Evolutionary conservation across 2,329 filamentous ascomycete genomes (phyloP), one percentile per base, ranked within the genome.

Genomic region (Fusarium foetens): DNA sequence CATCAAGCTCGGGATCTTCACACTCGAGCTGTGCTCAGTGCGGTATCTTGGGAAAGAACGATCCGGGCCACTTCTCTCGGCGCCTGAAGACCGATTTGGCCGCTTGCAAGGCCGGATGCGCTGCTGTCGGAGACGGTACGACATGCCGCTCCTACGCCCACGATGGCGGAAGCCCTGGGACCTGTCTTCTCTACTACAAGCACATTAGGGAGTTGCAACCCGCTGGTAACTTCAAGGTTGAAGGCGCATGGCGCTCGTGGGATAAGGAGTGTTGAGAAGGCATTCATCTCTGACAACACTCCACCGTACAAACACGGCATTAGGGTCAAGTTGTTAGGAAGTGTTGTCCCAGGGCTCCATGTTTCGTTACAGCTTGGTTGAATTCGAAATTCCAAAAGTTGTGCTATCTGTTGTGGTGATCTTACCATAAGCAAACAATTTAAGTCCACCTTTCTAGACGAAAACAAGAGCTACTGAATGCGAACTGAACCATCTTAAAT

Each of bases 311-410:
- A 8, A 13, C 8, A 19, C n/a, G 8, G 12, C 6, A 25, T 19
- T 12, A 19, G 7, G 14, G 12, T 16, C 12, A 11, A 8, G 17
- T 10, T 51, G 0, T 6, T 16, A 11, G 0, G 3, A 16, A 14
- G n/a, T 21, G 9, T 6, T 33, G 6, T 25, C 8, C 1, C 31
- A 21, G 13, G 21, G 13, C 4, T 51, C 31, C 5, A 25, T 14
- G 14, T 21, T 8, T 2, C 3, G 12, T 14, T 36, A 6, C 4
- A 21, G 3, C 11, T 16, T 36, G 4, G 9, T 8, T 3, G 6
- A 10, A 16, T 5, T 23, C n/a, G 10, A 2, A 7, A 51, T 13
- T 6, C 39, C 14, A 8, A 14, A 13, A n/a, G 21, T 13, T 5
- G 11, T 25, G 12, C 11, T 11, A 23, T 35, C 16, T 19, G 12